Evolutionary conservation across 345 rosid species (phyloP).

Genomic region (Pseudoturritis turrita): DNA sequence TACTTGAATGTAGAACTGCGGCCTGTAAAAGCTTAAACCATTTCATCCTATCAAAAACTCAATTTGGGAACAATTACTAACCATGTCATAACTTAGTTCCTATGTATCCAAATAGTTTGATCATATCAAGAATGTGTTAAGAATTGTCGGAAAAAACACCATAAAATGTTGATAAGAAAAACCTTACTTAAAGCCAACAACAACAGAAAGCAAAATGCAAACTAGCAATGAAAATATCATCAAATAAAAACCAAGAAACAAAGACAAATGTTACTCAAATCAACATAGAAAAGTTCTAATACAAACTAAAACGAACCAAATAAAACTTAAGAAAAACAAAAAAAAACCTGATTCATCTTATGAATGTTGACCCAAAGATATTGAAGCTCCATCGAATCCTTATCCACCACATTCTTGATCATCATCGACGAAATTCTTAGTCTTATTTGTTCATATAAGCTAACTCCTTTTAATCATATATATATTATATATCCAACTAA

Average conservation of each 20-base stretch:
- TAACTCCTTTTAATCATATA: background rate
- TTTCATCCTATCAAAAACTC: background rate
- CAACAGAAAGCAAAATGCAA: conserved; percentile 1
- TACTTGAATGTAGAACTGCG: background rate
- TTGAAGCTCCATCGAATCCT: conserved; percentile 2
- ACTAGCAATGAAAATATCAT: conserved; percentile 12
- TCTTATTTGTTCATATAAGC: conserved; percentile 15
- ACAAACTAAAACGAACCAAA: conserved; percentile 8
- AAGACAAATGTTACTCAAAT: conserved; percentile 17
- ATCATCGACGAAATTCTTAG: background rate
- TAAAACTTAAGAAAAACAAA: background rate
- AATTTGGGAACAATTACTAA: background rate
- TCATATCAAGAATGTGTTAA: background rate
- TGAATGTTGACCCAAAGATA: conserved; percentile 11
- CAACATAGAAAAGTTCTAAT: conserved; percentile 14
- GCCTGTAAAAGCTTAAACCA: background rate
- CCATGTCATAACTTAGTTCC: background rate
- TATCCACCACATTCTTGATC: conserved; percentile 13
- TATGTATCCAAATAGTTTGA: background rate
- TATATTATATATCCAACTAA: conserved; percentile 6
- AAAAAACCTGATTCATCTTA: conserved; percentile 19
- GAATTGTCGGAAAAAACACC: conserved; percentile 1
- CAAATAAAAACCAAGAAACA: background rate
- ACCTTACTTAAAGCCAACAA: conserved; percentile 10
- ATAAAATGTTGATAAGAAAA: conserved; percentile 14